Conservation (phyloP, 352 stramenopile species). For the Discostella stelligera region DNA sequence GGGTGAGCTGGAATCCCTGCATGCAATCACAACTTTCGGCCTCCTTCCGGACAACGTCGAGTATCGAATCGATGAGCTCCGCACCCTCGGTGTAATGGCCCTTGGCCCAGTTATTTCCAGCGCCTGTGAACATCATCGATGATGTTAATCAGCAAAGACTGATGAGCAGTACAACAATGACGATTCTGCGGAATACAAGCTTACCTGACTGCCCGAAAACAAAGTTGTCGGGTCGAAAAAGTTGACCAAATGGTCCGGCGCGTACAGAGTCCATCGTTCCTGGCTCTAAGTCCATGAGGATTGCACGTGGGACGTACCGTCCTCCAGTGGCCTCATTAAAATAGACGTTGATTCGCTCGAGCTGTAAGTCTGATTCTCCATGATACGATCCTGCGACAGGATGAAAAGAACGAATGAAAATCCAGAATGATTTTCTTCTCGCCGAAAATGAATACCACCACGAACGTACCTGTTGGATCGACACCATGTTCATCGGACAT, state of each 20-base stretch:
- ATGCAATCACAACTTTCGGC: conserved; percentile 97
- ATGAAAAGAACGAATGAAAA: too few species aligned
- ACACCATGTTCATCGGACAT: conserved; percentile 95
- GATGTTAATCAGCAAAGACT: not conserved
- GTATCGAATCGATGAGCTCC: conserved; percentile 97
- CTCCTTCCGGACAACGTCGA: conserved; percentile 98
- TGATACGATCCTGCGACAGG: conserved; percentile 94
- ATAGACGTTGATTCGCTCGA: conserved; percentile 98
- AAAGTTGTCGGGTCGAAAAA: conserved; percentile 99
- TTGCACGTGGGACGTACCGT: conserved; percentile 96
- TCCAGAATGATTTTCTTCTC: too few species aligned
- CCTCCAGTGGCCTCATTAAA: conserved; percentile 98
- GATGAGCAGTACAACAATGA: not conserved
- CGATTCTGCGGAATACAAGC: not conserved
- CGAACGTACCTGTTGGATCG: conserved; percentile 90
- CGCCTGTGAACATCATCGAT: conserved; percentile 54
- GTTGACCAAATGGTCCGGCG: conserved; percentile 91
- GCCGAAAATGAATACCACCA: too few species aligned
- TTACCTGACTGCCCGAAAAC: conserved; percentile 95
- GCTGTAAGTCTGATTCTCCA: conserved; percentile 94
- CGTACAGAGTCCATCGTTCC: conserved; percentile 99
- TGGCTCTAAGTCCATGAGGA: conserved; percentile 97
- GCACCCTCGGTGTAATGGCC: conserved; percentile 99
- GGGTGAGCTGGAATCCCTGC: conserved; percentile 99
- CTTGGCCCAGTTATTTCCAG: conserved; percentile 99